Percentiles rank a stretch among this genome's conserved stretches.
phyloP scores from a whole-genome alignment of 2,329 filamentous ascomycete genomes.

The Cladorrhinum sp. region DNA sequence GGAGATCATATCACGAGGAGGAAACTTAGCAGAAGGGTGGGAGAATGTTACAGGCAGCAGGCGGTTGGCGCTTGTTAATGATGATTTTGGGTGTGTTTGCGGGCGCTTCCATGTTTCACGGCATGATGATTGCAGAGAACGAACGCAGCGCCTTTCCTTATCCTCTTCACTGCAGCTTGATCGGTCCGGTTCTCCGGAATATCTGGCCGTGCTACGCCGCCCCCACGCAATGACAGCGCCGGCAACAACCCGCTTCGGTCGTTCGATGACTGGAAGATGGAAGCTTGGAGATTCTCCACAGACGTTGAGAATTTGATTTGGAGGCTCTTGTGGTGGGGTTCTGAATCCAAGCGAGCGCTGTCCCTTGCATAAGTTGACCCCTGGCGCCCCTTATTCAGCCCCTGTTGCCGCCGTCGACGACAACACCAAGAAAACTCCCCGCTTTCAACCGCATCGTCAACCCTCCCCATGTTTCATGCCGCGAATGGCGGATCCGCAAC shows the following conservation, averaged over 20 bases:
- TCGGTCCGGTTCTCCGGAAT: not conserved
- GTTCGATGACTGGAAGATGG: not conserved
- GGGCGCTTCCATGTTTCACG: not conserved
- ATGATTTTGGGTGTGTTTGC: not conserved
- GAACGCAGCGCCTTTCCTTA: not conserved
- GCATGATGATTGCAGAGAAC: not conserved
- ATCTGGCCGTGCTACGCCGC: not conserved
- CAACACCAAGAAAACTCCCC: constrained; percentile 15
- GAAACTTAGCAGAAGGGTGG: not conserved
- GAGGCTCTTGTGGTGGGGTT: constrained; percentile 14
- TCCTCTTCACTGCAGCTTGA: not conserved
- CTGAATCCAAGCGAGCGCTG: constrained; percentile 18
- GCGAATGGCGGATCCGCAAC: constrained; percentile 2
- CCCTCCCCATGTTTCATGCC: constrained; percentile 24
- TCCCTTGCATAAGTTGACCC: constrained; percentile 15
- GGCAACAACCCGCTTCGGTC: not conserved
- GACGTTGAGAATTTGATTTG: constrained; percentile 7
- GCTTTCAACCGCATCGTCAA: constrained; percentile 20
- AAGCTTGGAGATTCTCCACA: not conserved
- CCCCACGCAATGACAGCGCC: not conserved
- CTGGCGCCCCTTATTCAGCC: not conserved
- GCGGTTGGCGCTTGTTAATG: not conserved
- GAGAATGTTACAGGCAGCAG: not conserved
- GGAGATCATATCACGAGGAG: not conserved
- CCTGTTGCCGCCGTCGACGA: constrained; percentile 6